Base-by-base conservation (phyloP, 805 yeast genomes). In the Myxozyma mucilagina region DNA sequence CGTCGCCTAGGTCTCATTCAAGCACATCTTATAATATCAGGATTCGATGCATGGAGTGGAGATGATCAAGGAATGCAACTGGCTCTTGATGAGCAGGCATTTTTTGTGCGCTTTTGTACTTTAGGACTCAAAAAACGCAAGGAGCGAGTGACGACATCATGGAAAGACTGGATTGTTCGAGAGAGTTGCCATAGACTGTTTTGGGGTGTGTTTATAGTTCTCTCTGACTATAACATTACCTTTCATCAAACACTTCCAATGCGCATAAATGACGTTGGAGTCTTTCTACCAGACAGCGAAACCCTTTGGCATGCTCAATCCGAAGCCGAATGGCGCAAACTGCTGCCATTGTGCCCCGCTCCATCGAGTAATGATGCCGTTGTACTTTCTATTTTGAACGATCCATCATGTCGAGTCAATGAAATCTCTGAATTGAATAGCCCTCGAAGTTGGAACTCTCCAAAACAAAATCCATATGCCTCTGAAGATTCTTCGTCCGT, bases 241-340 rank as follows among this genome's bases (percentile, higher is more conserved):
- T 57, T 51, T 35, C 55, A 57, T 36, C 60, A 57, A 31, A 50
- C 14, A 24, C 47, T 57, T 32, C 52, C 60, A 14, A 13, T 57
- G 51, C 45, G 49, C 6, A 31, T 50, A 39, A 29, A 63, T 32
- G 70, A 68, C 38, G 45, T 57, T 14, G 65, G 69, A 35, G 53
- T 67, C 4, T 56, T 52, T 34, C 57, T 68, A n/a, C 70, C 70
- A 11, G 68, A 69, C 43, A 59, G 63, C 38, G 70, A 67, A 31
- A 66, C 59, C 10, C 53, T 61, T 20, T 68, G 70, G 70, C 64
- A 63, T 34, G 66, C 66, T 14, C 52, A 53, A 11, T 57, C 60
- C 11, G 64, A 64, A 18, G n/a, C 29, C 6, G 65, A 63, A 47
- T 63, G 66, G 66, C 7, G 10, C 10, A 32, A 39, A 8, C 34